Conservation (phyloP, 2,329 filamentous ascomycete species). For the Botrytis aclada region DNA sequence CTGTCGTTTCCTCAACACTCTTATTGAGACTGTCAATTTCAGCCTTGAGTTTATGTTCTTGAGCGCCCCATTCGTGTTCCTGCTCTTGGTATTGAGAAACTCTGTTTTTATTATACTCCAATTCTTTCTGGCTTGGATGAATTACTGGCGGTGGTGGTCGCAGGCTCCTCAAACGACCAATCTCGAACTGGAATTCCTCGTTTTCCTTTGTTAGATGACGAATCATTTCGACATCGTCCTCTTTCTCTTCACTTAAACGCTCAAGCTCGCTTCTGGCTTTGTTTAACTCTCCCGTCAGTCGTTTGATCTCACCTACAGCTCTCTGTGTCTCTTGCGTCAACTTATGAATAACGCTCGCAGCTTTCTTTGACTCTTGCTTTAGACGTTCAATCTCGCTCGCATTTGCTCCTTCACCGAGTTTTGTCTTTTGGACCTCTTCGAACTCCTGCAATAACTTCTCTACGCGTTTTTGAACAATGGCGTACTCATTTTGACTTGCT, state of each 20-base stretch:
- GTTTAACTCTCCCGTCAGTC: not conserved
- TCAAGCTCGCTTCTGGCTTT: not conserved
- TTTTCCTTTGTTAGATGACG: not conserved
- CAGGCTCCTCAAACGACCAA: not conserved
- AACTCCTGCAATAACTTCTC: not conserved
- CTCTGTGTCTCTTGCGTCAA: not conserved
- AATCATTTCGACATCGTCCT: not conserved
- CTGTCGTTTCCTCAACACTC: not conserved
- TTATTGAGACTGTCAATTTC: too few relatives aligned
- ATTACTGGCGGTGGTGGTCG: not conserved
- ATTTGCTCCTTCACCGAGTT: not conserved
- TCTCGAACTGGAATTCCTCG: not conserved
- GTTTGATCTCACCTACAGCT: not conserved
- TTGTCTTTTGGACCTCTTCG: not conserved
- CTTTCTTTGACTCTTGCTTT: not conserved
- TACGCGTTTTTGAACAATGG: not conserved
- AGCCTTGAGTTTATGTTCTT: not conserved
- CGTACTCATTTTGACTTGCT: not conserved
- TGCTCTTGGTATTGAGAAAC: not conserved
- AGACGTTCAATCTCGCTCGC: not conserved
- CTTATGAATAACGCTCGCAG: not conserved
- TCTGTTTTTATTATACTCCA: not conserved
- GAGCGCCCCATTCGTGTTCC: not conserved
- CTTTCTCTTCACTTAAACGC: not conserved
- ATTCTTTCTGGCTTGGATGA: not conserved